A percentile compares a stretch with the other conserved stretches of the same genome.
phyloP scores from a whole-genome alignment of 768 basidiomycete genomes.

The Lactifluus hygrophoroides region DNA sequence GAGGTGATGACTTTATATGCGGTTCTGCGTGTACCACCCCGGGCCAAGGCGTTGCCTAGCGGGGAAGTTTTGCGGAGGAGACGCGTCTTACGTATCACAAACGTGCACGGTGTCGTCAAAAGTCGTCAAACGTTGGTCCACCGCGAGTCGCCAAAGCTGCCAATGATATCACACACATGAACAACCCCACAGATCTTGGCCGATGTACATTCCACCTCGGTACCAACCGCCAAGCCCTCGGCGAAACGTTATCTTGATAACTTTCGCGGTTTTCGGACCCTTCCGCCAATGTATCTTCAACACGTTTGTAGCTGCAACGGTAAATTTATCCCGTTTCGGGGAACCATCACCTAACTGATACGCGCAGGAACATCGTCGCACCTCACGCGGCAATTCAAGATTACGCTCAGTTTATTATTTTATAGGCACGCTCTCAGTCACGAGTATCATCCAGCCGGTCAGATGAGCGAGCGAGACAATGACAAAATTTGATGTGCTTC shows the following conservation, averaged over 20 bases:
- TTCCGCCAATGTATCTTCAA: no score
- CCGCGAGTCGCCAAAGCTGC: not conserved
- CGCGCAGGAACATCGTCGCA: no score
- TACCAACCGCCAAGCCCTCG: not conserved
- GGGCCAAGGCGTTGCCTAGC: not conserved
- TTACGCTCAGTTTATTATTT: not conserved
- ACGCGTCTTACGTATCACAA: slow-evolving; percentile 13
- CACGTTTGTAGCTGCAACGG: not conserved
- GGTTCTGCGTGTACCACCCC: not conserved
- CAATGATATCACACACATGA: slow-evolving; percentile 15
- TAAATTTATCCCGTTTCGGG: not conserved
- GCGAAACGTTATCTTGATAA: not conserved
- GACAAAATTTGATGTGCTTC: not conserved
- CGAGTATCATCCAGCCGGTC: not conserved
- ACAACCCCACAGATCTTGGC: not conserved
- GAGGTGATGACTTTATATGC: slow-evolving; percentile 1
- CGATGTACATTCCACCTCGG: not conserved
- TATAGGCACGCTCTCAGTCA: not conserved
- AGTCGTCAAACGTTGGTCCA: not conserved
- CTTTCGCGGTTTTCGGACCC: not conserved
- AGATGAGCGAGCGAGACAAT: not conserved
- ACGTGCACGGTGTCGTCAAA: slow-evolving; percentile 14
- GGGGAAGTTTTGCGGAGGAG: not conserved
- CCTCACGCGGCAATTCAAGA: not conserved
- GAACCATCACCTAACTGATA: no score